phyloP scores from a whole-genome alignment of 148 eudicot genomes.

The Nepenthes mirabilis region DNA sequence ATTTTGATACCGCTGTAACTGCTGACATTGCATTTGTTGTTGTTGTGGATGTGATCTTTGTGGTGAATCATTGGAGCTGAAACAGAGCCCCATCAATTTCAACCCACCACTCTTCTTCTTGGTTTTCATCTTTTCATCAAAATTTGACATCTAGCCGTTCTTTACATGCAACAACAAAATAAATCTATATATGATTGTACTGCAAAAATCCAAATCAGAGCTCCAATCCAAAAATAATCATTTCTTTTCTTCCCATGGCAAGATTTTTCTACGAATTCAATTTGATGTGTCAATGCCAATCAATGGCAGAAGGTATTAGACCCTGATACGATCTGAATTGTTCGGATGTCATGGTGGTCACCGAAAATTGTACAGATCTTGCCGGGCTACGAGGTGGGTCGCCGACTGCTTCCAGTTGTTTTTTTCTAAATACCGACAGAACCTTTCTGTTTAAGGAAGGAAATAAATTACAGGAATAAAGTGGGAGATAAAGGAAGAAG shows the following conservation, averaged over 20 bases:
- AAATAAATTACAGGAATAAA: background rate
- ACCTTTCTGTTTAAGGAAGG: background rate
- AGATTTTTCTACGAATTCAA: constrained; percentile 1
- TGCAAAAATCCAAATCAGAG: background rate
- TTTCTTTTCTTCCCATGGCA: background rate
- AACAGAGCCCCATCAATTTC: constrained; percentile 50
- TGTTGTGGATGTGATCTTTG: constrained; percentile 11
- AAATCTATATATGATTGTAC: background rate
- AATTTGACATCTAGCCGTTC: constrained; percentile 10
- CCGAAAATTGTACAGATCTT: background rate
- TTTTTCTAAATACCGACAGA: background rate
- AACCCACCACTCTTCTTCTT: constrained; percentile 28
- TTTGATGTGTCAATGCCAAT: background rate
- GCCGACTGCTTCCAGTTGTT: background rate
- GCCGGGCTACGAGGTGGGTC: constrained; percentile 7
- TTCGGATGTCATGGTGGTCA: constrained; percentile 5
- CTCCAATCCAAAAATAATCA: constrained; percentile 5
- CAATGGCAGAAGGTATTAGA: background rate
- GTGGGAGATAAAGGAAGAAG: background rate
- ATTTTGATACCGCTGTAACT: background rate
- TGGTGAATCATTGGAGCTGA: constrained; percentile 27
- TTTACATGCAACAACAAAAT: background rate
- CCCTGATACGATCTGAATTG: constrained; percentile 15
- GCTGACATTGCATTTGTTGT: constrained; percentile 9
- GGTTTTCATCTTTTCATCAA: constrained; percentile 29